Evolutionary conservation across 2,329 filamentous ascomycete genomes (phyloP).

Genomic region (Sphaerulina populicola): DNA sequence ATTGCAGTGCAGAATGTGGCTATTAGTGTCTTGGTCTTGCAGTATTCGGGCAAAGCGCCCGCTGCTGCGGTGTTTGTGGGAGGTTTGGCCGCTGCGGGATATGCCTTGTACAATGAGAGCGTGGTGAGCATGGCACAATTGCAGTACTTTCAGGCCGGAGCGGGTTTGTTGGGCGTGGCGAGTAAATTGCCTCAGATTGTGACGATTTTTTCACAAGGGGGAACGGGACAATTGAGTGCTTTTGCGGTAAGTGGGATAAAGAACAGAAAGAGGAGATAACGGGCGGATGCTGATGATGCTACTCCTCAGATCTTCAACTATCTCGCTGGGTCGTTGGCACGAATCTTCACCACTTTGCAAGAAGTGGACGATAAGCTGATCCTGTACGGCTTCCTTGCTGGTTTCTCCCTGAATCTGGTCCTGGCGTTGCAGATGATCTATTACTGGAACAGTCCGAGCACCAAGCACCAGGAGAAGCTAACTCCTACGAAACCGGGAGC

Average conservation of each 20-base stretch:
- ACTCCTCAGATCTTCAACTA: constrained; percentile 84
- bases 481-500: constrained; percentile 34
- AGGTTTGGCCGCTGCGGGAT: constrained; percentile 59
- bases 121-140: constrained; percentile 60
- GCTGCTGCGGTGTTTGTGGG: constrained; percentile 72
- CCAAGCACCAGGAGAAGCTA: constrained; percentile 34
- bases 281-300: not conserved
- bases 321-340: constrained; percentile 79
- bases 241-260: constrained; percentile 64
- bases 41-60: constrained; percentile 62
- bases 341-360: constrained; percentile 95
- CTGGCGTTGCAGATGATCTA: constrained; percentile 86
- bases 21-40: constrained; percentile 77
- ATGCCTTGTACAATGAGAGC: constrained; percentile 59
- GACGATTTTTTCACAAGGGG: constrained; percentile 73
- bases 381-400: constrained; percentile 86
- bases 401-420: constrained; percentile 80
- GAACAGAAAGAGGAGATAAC: not conserved
- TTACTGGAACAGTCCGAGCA: constrained; percentile 71
- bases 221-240: constrained; percentile 90
- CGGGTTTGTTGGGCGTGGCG: constrained; percentile 71
- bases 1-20: constrained; percentile 88
- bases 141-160: constrained; percentile 71
- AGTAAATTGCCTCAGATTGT: constrained; percentile 92
- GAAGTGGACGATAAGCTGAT: constrained; percentile 97